Evolutionary conservation across 192 early-diverging fungal species (phyloP), one percentile per base, ranked within the genome.

Genomic region (Umbelopsis vinacea): DNA sequence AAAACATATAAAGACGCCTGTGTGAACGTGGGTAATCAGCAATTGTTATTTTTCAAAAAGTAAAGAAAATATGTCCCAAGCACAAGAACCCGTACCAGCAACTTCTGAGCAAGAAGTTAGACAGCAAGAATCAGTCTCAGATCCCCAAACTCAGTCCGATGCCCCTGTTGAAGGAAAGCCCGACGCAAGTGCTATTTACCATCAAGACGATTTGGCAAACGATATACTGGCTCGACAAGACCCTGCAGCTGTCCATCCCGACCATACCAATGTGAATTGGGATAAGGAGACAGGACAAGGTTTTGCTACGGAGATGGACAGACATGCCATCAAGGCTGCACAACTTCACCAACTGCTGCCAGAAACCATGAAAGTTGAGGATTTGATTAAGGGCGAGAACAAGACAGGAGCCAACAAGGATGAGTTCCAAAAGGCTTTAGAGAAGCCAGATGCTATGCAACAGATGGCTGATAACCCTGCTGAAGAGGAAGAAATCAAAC

Each of bases 291-390:
- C 67, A 26, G 67, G 67, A 6, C 43, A 68, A 48, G 67, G 67
- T 6, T 68, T 68, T 45, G 67, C 67, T 19, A 68, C 67, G 14
- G 67, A 68, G 35, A 68, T 68, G 67, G 67, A 68, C 26, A 46
- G 67, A 14, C 67, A 68, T 48, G 67, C 67, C 5, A 47, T 68
- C 15, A 46, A 68, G 12, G 67, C 67, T 3, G 67, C 67, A 9
- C 40, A 68, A n/a, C 21, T 48, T 0, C 67, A 68, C 21, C 7
- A 68, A 8, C 26, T 68, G 46, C 4, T 68, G 24, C 67, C 67
- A 19, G 23, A 68, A 29, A n/a, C 11, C 40, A 6, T 48, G 14
- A 37, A 68, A 19, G 67, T 47, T 2, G 67, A 68, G 67, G 40
- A 68, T 17, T 15, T 68, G 43, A 47, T 68, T 8, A 46, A 68